Base-by-base conservation (phyloP, 2,329 filamentous ascomycete genomes). In the Ambrosiella cleistominuta region DNA sequence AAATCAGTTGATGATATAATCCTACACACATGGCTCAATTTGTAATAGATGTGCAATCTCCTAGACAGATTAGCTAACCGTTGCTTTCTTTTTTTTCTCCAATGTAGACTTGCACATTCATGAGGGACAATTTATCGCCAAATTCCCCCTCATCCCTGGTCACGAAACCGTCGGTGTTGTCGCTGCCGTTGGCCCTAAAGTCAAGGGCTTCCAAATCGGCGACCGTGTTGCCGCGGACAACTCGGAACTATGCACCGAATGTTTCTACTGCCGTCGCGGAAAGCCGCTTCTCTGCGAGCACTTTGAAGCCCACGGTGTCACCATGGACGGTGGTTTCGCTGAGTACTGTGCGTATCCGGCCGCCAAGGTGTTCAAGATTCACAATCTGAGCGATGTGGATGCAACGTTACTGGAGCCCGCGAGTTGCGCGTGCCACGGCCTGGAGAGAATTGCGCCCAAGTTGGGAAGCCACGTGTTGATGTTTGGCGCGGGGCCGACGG, bases 241-340 rank as follows among this genome's bases (percentile, higher is more conserved):
- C 67, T 78, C 78, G 13, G 78, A 86, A 67, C 76, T 85, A 49
- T 87, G 83, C 69, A 79, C 78, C 54, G 77, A 82, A 68, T 87
- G 83, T 71, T 85, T 84, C 74, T 85, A 86, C 72, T 87, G 83
- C 71, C 78, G 80, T 62, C 78, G 81, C 59, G 82, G 83, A 56
- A 76, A 86, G 66, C 74, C 79, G 37, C 70, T 86, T 52, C 77
- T 86, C 58, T 88, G 83, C 68, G 82, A 85, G 68, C 75, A 83
- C 63, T 82, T 84, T 68, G 76, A 80, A 63, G 81, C 80, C 17
- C 81, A 85, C 63, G 82, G 79, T 63, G 79, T 81, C n/a, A 81
- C 77, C 63, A 74, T 85, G 69, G 79, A 83, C 62, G 83, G 83
- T 64, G 83, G 83, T 37, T 87, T 87, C 64, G 84, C 83, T 55